A percentile compares a stretch with the other conserved stretches of the same genome.
These are phyloP conservation scores for Aegilops bicornis DNA, from an alignment of 176 grass and related monocot genomes.

Conservation along the genomic window DNA sequence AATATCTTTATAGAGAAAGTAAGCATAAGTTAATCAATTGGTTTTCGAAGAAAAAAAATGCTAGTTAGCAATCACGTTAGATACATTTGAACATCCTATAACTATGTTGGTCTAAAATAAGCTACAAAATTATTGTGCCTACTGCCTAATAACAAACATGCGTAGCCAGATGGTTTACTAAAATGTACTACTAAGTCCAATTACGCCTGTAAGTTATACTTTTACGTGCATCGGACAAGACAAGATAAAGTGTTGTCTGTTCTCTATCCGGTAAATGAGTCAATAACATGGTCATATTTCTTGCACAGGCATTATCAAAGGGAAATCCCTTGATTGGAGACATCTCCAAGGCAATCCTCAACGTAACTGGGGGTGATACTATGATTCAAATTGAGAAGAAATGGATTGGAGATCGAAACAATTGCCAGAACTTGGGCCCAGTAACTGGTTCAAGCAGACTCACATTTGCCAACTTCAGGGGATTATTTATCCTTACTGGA, in stretches of 20 bases:
- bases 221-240: not conserved
- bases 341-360: conserved; percentile 56
- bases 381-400: conserved; percentile 40
- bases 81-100: not conserved
- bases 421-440: conserved; percentile 26
- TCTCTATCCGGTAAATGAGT: not conserved
- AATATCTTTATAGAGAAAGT: not conserved
- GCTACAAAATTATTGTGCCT: not conserved
- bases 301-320: conserved; percentile 49
- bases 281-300: not conserved
- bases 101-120: not conserved
- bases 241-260: not conserved
- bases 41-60: not conserved
- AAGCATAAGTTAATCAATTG: not conserved
- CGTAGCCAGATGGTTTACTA: not conserved
- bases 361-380: conserved; percentile 43
- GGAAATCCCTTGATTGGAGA: conserved; percentile 35
- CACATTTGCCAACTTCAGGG: conserved; percentile 44
- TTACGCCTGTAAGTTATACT: not conserved
- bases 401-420: conserved; percentile 39
- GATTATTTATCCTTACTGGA: conserved; percentile 49
- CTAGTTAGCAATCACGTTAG: not conserved
- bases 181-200: not conserved
- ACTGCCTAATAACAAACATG: not conserved
- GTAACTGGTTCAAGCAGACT: conserved; percentile 23